phyloP scores from a whole-genome alignment of 768 basidiomycete genomes.

The Coprinellus micaceus region DNA sequence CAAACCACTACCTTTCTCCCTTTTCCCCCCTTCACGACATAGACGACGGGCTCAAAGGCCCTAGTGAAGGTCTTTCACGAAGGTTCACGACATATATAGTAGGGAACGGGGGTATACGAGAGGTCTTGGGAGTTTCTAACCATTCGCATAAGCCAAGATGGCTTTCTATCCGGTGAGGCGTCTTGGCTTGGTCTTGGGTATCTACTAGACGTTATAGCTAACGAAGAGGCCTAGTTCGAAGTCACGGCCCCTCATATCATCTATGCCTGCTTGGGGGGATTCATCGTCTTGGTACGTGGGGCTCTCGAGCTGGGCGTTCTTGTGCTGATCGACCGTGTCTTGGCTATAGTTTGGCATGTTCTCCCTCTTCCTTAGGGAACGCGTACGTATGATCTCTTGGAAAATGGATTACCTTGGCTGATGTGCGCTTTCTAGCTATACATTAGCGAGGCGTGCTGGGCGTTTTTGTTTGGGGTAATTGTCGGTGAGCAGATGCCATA shows the following conservation, averaged over 20 bases:
- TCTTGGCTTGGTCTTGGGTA: not conserved
- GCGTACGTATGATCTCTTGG: conserved; percentile 30
- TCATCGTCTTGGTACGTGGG: conserved; percentile 68
- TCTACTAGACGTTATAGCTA: not conserved
- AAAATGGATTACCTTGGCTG: conserved; percentile 4
- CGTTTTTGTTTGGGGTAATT: conserved; percentile 89
- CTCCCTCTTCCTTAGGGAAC: conserved; percentile 86
- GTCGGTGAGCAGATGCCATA: conserved; percentile 51
- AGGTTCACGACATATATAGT: not conserved
- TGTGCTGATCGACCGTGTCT: not conserved
- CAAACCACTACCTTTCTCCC: not conserved
- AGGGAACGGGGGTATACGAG: not conserved
- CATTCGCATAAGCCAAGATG: conserved; percentile 1
- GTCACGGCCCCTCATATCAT: conserved; percentile 69
- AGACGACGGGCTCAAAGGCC: not conserved
- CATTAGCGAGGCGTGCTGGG: conserved; percentile 95
- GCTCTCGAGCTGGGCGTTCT: not conserved
- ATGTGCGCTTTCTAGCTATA: conserved; percentile 52
- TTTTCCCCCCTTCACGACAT: not conserved
- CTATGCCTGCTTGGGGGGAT: conserved; percentile 77
- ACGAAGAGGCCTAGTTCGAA: conserved; percentile 41
- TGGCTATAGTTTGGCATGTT: conserved; percentile 84
- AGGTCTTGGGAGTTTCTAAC: not conserved
- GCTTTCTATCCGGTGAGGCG: not conserved
- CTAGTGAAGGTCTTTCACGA: not conserved